Conservation (phyloP, 129 eudicot genomes). For the Solidago caesia region DNA sequence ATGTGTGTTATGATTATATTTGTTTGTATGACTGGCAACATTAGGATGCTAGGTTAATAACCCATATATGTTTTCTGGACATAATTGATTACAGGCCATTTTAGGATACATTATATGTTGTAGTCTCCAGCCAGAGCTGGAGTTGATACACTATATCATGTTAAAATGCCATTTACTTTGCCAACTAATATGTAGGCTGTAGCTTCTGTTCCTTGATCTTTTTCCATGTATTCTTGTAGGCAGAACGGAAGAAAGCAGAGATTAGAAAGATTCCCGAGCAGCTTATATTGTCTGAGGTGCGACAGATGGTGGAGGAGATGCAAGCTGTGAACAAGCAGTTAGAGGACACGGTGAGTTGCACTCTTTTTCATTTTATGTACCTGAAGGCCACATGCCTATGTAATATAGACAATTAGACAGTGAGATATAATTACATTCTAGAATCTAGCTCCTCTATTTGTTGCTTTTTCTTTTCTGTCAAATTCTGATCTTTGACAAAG, state of each 20-base stretch:
- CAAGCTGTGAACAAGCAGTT: conserved; percentile 76
- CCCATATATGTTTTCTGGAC: too few species aligned
- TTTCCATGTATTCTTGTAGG: conserved; percentile 35
- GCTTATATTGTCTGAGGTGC: conserved; percentile 79
- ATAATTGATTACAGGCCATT: too few species aligned
- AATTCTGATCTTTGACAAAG: too few species aligned
- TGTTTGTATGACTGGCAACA: conserved; percentile 6
- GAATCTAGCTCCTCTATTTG: too few species aligned
- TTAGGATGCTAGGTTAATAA: neutral
- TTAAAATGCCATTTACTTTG: neutral
- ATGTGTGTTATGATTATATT: too few species aligned
- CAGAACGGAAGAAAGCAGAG: conserved; percentile 60
- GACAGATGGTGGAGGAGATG: conserved; percentile 93
- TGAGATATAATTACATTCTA: too few species aligned
- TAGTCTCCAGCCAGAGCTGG: too few species aligned
- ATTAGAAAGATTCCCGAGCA: conserved; percentile 77
- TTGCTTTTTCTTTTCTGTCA: too few species aligned
- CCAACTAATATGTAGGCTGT: conserved; percentile 4
- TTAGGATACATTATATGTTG: too few species aligned
- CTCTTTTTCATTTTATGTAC: neutral
- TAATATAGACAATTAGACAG: too few species aligned
- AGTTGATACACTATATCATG: too few species aligned
- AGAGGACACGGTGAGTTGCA: conserved; percentile 71
- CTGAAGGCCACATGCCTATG: too few species aligned
- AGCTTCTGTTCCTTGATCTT: neutral